Conservation (phyloP, 2,329 filamentous ascomycete species). For the Trichocomaceae sp. region DNA sequence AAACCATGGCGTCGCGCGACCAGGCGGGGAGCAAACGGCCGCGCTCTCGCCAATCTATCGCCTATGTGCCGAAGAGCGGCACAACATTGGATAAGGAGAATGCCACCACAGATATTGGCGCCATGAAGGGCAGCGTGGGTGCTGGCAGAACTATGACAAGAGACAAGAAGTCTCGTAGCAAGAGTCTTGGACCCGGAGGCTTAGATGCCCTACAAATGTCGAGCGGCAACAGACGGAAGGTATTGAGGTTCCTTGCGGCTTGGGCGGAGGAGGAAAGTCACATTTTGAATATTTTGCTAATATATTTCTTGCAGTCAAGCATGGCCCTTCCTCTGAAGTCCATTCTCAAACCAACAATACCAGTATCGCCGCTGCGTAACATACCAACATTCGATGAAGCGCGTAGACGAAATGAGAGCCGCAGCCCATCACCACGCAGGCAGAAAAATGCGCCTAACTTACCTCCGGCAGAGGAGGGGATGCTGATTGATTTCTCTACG, state of each 20-base stretch:
- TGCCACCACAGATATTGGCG: slow-evolving; percentile 59
- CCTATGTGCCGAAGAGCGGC: slow-evolving; percentile 48
- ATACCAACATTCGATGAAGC: slow-evolving; percentile 56
- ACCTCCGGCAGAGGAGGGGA: slow-evolving; percentile 23
- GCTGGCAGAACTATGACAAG: slow-evolving; percentile 34
- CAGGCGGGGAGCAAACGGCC: slow-evolving; percentile 27
- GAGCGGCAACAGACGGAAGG: slow-evolving; percentile 72
- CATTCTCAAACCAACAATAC: slow-evolving; percentile 74
- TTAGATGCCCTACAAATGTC: slow-evolving; percentile 72
- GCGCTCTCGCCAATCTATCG: slow-evolving; percentile 64
- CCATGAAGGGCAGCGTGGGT: slow-evolving; percentile 26
- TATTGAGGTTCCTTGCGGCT: slow-evolving; percentile 34
- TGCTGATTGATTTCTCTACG: slow-evolving; percentile 40
- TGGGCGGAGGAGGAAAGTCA: not conserved
- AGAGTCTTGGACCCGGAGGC: slow-evolving; percentile 90
- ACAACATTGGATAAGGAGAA: slow-evolving; percentile 66
- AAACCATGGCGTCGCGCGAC: slow-evolving; percentile 30
- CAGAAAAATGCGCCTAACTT: slow-evolving; percentile 17
- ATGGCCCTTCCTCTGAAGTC: slow-evolving; percentile 50
- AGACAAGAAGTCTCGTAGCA: slow-evolving; percentile 72
- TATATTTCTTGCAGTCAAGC: slow-evolving; percentile 32
- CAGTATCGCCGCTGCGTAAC: slow-evolving; percentile 56
- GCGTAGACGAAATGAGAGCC: slow-evolving; percentile 34
- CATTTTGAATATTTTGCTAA: slow-evolving; percentile 10
- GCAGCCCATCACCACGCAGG: slow-evolving; percentile 22